Conservation (phyloP, 192 early-diverging fungal species). For the Gamsiella multidivaricata region DNA sequence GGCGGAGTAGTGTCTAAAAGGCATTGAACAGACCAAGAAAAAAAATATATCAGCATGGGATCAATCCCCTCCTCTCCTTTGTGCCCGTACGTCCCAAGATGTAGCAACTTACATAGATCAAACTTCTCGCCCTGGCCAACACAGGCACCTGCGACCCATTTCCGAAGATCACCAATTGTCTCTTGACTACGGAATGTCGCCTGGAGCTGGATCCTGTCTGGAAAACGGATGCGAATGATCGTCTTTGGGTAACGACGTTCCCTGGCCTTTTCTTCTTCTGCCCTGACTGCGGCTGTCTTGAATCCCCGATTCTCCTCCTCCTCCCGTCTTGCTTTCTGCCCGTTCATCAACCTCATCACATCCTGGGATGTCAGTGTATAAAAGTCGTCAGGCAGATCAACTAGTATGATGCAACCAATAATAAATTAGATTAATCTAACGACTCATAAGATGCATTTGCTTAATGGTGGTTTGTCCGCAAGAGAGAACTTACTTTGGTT, state of each 20-base stretch:
- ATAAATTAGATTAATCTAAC: too few relatives aligned
- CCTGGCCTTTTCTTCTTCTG: conserved; percentile 70
- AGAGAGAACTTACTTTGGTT: conserved; percentile 46
- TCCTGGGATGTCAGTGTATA: conserved; percentile 81
- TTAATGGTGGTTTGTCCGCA: not conserved
- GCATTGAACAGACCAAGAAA: not conserved
- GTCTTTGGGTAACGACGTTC: conserved; percentile 81
- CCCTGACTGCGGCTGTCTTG: conserved; percentile 83
- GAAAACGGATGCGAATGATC: conserved; percentile 84
- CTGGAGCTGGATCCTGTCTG: conserved; percentile 80
- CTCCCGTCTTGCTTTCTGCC: conserved; percentile 64
- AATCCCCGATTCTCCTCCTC: conserved; percentile 76
- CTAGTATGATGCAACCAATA: conserved; percentile 57
- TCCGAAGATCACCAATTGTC: conserved; percentile 38
- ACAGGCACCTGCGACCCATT: conserved; percentile 32
- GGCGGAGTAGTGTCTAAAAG: conserved; percentile 60
- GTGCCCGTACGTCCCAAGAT: not conserved
- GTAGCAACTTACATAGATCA: conserved; percentile 38
- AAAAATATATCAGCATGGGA: not conserved
- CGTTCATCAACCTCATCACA: conserved; percentile 70
- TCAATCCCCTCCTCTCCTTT: not conserved
- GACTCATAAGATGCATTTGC: too few relatives aligned
- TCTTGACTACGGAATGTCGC: conserved; percentile 79
- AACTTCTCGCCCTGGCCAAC: conserved; percentile 52
- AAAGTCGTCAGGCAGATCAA: conserved; percentile 89